These are phyloP conservation scores for Clathrospora elynae DNA, from an alignment of 2,329 filamentous ascomycete genomes.

Conservation along the genomic window DNA sequence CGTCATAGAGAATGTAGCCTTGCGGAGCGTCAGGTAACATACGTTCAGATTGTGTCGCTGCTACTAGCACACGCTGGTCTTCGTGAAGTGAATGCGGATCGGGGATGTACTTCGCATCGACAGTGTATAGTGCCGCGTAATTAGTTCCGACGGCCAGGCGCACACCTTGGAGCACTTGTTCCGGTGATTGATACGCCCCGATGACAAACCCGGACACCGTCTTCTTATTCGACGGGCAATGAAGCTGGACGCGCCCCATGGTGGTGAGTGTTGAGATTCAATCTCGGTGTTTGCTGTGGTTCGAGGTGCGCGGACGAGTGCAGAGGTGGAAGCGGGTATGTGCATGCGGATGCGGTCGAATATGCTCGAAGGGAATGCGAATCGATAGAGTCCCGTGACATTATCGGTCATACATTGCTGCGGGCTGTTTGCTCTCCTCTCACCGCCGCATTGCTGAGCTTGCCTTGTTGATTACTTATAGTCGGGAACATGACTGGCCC, in stretches of 20 bases:
- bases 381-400: too few species aligned
- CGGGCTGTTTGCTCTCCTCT: too few species aligned
- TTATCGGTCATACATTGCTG: too few species aligned
- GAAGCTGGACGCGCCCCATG: conserved; percentile 12
- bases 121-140: conserved; percentile 16
- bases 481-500: too few species aligned
- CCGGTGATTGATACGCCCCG: conserved; percentile 11
- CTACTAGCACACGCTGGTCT: conserved; percentile 17
- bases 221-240: conserved; percentile 15
- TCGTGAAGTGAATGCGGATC: conserved; percentile 16
- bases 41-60: neutral
- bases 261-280: neutral
- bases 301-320: too few species aligned
- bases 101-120: conserved; percentile 12
- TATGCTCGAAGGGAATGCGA: too few species aligned
- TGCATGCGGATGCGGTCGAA: too few species aligned
- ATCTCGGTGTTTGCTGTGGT: neutral
- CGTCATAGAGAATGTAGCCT: conserved; percentile 11
- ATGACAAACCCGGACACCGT: conserved; percentile 14
- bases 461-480: too few species aligned
- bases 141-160: conserved; percentile 14
- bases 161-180: conserved; percentile 20
- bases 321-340: too few species aligned
- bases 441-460: too few species aligned
- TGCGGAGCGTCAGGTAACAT: conserved; percentile 17